phyloP scores from a whole-genome alignment of 805 yeast genomes.

The Wickerhamomyces alni region DNA sequence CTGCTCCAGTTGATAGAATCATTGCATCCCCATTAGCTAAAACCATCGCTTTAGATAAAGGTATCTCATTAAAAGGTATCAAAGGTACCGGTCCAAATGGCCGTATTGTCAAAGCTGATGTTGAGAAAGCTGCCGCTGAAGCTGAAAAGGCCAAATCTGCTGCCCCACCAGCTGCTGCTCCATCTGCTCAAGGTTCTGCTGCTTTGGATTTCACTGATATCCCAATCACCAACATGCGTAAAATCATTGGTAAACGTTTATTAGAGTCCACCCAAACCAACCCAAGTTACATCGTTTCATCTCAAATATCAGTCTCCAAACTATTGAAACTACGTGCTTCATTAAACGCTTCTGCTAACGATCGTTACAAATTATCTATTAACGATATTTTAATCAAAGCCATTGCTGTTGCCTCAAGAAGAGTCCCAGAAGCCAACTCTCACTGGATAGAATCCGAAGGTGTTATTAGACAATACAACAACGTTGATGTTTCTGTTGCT shows the following conservation, averaged over 20 bases:
- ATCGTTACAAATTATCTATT: constrained; percentile 84
- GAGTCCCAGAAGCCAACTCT: constrained; percentile 92
- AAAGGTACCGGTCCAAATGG: constrained; percentile 95
- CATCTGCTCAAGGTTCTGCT: constrained; percentile 40
- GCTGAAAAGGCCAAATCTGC: constrained; percentile 35
- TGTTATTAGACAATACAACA: constrained; percentile 84
- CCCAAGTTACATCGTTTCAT: constrained; percentile 90
- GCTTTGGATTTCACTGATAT: constrained; percentile 67
- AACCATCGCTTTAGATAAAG: constrained; percentile 86
- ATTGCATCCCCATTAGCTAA: constrained; percentile 95
- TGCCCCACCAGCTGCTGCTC: constrained; percentile 35
- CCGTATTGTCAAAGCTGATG: constrained; percentile 87
- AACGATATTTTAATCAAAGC: constrained; percentile 95
- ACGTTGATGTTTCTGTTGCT: constrained; percentile 96
- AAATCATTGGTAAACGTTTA: constrained; percentile 85
- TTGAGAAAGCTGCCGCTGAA: constrained; percentile 59
- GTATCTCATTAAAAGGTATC: constrained; percentile 76
- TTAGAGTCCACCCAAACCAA: constrained; percentile 77
- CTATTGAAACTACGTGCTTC: constrained; percentile 88
- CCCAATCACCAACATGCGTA: constrained; percentile 89
- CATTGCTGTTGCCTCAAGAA: constrained; percentile 78
- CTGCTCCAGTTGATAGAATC: constrained; percentile 57
- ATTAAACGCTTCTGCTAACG: constrained; percentile 78
- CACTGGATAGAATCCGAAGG: constrained; percentile 89
- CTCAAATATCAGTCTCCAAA: constrained; percentile 82